Percentiles rank a stretch among this genome's conserved stretches.
phyloP scores from a whole-genome alignment of 2,329 filamentous ascomycete species.

The Ophiostoma ulmi region DNA sequence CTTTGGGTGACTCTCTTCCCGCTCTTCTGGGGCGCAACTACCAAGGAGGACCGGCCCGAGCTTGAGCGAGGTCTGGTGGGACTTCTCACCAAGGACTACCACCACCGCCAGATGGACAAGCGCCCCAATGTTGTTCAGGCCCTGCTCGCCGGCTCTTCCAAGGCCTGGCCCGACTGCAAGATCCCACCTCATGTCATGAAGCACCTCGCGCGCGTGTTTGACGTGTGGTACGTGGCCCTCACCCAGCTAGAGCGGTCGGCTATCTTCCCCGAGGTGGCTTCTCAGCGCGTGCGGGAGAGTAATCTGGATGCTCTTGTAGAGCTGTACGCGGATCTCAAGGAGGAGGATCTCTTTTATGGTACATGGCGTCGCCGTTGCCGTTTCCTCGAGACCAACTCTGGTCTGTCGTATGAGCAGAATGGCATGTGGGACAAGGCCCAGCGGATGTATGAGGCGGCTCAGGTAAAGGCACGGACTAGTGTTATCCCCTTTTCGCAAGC shows the following conservation, averaged over 20 bases:
- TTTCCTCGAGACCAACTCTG: conserved; percentile 95
- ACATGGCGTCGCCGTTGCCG: conserved; percentile 93
- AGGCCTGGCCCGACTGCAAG: conserved; percentile 80
- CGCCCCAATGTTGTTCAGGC: conserved; percentile 94
- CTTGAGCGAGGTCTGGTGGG: conserved; percentile 87
- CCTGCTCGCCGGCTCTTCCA: conserved; percentile 79
- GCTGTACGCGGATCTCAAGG: conserved; percentile 81
- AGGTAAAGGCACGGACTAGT: conserved; percentile 93
- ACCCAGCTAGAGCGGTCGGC: conserved; percentile 86
- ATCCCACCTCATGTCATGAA: conserved; percentile 95
- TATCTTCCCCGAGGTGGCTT: conserved; percentile 78
- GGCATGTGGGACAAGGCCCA: conserved; percentile 99
- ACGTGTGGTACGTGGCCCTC: conserved; percentile 94
- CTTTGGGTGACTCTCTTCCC: conserved; percentile 91
- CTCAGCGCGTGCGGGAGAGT: conserved; percentile 78
- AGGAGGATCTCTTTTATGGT: conserved; percentile 96
- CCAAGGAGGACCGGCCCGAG: conserved; percentile 81
- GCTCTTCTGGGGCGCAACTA: conserved; percentile 84
- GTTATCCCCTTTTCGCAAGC: conserved; percentile 93
- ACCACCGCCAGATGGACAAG: conserved; percentile 88
- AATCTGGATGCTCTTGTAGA: conserved; percentile 95
- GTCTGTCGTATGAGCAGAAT: conserved; percentile 95
- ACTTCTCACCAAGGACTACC: conserved; percentile 89
- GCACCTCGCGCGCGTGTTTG: conserved; percentile 87
- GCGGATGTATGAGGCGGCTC: conserved; percentile 90